Evolutionary conservation across 495 filamentous ascomycete genomes (phyloP).

Genomic region (Oidiodendron maius): DNA sequence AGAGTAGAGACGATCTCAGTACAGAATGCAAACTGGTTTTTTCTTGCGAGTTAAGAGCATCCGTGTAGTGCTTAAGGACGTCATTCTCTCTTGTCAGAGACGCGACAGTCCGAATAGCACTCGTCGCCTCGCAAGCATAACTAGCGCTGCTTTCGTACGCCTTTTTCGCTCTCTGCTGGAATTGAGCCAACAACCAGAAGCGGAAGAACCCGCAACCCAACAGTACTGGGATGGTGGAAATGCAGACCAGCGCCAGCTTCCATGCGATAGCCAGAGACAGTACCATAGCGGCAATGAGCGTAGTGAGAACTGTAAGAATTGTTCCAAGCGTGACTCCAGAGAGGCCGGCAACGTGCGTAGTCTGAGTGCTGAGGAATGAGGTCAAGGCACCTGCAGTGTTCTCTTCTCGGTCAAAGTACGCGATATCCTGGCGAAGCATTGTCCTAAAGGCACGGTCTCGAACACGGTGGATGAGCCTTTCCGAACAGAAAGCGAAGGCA

Average conservation of each 20-base stretch:
- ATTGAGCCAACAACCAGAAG: conserved; percentile 72
- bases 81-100: conserved; percentile 78
- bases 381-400: conserved; percentile 82
- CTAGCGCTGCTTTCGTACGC: conserved; percentile 70
- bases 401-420: conserved; percentile 79
- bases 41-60: conserved; percentile 57
- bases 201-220: conserved; percentile 79
- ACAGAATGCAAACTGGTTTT: conserved; percentile 58
- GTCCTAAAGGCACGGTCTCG: conserved; percentile 74
- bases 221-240: conserved; percentile 69
- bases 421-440: conserved; percentile 90
- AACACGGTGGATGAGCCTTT: conserved; percentile 74
- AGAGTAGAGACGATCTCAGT: conserved; percentile 62
- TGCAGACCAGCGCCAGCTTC: conserved; percentile 86
- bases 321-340: conserved; percentile 78
- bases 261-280: conserved; percentile 70
- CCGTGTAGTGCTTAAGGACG: conserved; percentile 67
- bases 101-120: conserved; percentile 90
- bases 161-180: conserved; percentile 63
- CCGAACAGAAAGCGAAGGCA: conserved; percentile 78
- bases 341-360: conserved; percentile 77
- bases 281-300: conserved; percentile 61
- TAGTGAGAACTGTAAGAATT: conserved; percentile 68
- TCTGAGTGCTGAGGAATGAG: conserved; percentile 79
- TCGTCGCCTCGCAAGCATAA: conserved; percentile 87